phyloP scores from a whole-genome alignment of 1,139 yeast genomes.

The Diutina mesorugosa region DNA sequence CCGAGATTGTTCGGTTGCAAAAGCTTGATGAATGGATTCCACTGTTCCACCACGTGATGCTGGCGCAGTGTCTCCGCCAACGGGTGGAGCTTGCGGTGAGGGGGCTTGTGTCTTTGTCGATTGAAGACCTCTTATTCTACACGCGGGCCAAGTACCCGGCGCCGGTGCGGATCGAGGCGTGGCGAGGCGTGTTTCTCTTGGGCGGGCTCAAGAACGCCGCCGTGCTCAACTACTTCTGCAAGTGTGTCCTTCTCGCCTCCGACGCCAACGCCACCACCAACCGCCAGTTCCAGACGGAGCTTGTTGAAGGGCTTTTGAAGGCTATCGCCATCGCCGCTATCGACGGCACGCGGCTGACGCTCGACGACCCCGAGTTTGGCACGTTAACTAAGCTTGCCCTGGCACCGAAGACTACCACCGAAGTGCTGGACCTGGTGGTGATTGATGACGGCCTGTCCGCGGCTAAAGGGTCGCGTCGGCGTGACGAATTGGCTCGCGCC shows the following conservation, averaged over 20 bases:
- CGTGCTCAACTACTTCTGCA: slow-evolving; percentile 50
- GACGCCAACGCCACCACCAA: slow-evolving; percentile 12
- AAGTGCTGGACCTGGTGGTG: slow-evolving; percentile 1
- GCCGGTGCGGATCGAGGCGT: slow-evolving; percentile 56
- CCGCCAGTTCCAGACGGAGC: slow-evolving; percentile 35
- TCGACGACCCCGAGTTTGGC: slow-evolving; percentile 50
- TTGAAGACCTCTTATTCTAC: slow-evolving; percentile 36
- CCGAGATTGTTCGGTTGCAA: slow-evolving; percentile 56
- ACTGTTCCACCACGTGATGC: slow-evolving; percentile 48
- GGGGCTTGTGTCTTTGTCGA: slow-evolving; percentile 40
- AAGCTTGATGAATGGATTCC: slow-evolving; percentile 85
- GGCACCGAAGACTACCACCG: background rate
- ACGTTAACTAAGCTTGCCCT: slow-evolving; percentile 14
- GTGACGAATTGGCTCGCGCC: slow-evolving; percentile 28
- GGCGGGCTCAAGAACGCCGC: slow-evolving; percentile 66
- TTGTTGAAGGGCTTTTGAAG: slow-evolving; percentile 34
- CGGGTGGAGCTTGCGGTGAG: slow-evolving; percentile 47
- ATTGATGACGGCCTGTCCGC: slow-evolving; percentile 2
- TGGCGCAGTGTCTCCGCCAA: slow-evolving; percentile 43
- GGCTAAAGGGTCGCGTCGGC: slow-evolving; percentile 21
- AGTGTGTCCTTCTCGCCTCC: slow-evolving; percentile 37
- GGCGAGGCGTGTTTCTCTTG: slow-evolving; percentile 51
- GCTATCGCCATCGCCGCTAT: slow-evolving; percentile 61
- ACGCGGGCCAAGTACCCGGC: slow-evolving; percentile 37
- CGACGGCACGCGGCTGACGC: slow-evolving; percentile 38